phyloP scores from a whole-genome alignment of 495 filamentous ascomycete species.

The Margaritispora aquatica region DNA sequence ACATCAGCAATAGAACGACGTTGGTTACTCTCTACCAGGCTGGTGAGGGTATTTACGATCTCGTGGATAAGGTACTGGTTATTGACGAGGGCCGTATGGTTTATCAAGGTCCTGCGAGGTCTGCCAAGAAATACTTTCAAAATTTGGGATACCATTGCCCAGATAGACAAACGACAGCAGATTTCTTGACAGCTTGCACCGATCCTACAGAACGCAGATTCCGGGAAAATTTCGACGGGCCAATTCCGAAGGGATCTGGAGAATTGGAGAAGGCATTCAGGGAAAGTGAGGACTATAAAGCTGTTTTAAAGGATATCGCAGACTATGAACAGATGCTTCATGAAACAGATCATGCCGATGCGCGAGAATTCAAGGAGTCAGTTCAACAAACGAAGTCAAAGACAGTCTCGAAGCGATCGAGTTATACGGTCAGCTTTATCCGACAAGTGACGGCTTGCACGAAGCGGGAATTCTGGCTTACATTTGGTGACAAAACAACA shows the following conservation, averaged over 20 bases:
- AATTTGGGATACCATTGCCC: conserved; percentile 59
- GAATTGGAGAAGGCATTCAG: conserved; percentile 56
- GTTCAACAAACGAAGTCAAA: conserved; percentile 64
- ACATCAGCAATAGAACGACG: conserved; percentile 58
- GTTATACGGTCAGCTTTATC: conserved; percentile 63
- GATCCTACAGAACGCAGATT: conserved; percentile 57
- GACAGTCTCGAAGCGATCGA: conserved; percentile 60
- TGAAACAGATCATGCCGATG: conserved; percentile 55
- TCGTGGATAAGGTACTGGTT: conserved; percentile 80
- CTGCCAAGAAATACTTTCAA: conserved; percentile 60
- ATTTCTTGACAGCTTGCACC: conserved; percentile 64
- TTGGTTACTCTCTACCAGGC: conserved; percentile 81
- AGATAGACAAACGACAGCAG: conserved; percentile 56
- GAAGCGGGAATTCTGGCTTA: conserved; percentile 69
- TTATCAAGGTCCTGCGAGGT: conserved; percentile 52
- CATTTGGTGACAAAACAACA: conserved; percentile 64
- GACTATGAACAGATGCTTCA: conserved; percentile 55
- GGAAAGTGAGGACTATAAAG: conserved; percentile 45
- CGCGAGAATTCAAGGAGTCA: conserved; percentile 60
- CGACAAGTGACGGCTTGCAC: conserved; percentile 67
- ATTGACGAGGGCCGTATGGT: conserved; percentile 62
- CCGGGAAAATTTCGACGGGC: conserved; percentile 52
- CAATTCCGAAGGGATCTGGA: conserved; percentile 53
- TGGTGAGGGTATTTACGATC: conserved; percentile 73
- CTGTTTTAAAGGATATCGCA: conserved; percentile 47